These are phyloP conservation scores for Hysterangium stoloniferum DNA, from an alignment of 768 basidiomycete genomes.

Conservation along the genomic window DNA sequence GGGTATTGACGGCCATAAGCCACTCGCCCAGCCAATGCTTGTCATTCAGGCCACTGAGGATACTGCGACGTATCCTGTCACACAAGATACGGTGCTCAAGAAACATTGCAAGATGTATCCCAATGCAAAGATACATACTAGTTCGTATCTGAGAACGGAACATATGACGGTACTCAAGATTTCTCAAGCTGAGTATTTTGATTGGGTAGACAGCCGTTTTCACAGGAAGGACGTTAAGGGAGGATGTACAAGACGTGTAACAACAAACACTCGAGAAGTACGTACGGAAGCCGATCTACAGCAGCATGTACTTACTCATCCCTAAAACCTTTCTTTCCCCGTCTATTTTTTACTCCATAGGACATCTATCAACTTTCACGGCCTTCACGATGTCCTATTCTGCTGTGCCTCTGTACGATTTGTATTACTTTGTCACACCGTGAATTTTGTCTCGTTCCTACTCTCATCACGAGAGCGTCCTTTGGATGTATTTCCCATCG, in stretches of 20 bases:
- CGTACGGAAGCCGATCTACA: too few species aligned
- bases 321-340: too few species aligned
- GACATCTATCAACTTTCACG: too few species aligned
- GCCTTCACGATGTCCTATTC: too few species aligned
- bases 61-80: background rate
- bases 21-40: conserved; percentile 2
- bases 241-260: background rate
- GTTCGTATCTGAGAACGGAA: background rate
- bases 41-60: background rate
- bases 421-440: too few species aligned
- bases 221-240: background rate
- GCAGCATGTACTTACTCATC: too few species aligned
- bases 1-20: background rate
- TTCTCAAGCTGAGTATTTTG: conserved; percentile 3
- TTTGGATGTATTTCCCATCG: too few species aligned
- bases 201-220: background rate
- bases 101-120: background rate
- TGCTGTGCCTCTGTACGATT: too few species aligned
- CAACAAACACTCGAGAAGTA: too few species aligned
- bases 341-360: too few species aligned
- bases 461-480: too few species aligned
- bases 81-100: background rate
- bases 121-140: conserved; percentile 3
- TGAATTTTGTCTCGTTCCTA: too few species aligned
- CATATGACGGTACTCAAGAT: background rate